Percentiles rank a stretch among this genome's conserved stretches.
These are phyloP conservation scores for Conoideocrella luteorostrata DNA, from an alignment of 2,329 filamentous ascomycete species.

Conservation along the genomic window DNA sequence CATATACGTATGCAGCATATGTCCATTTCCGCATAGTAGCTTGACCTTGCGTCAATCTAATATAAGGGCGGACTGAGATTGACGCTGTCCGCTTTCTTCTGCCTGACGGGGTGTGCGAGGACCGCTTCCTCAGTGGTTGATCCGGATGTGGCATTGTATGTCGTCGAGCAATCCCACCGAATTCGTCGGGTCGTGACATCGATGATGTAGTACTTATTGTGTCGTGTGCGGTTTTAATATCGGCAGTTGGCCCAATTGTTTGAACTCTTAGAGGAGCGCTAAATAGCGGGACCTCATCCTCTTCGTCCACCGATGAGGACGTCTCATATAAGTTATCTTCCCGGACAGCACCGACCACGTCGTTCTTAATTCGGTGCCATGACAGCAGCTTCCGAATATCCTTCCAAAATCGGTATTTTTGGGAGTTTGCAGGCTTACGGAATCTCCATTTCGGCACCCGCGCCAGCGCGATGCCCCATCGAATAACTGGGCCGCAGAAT, in stretches of 20 bases:
- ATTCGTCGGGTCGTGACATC: neutral
- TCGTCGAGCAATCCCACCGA: constrained; percentile 24
- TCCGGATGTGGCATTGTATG: constrained; percentile 47
- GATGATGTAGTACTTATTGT: too few relatives aligned
- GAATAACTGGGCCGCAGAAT: constrained; percentile 65
- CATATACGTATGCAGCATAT: constrained; percentile 76
- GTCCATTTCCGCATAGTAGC: constrained; percentile 72
- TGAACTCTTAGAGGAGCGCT: constrained; percentile 20
- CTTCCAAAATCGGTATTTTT: constrained; percentile 30
- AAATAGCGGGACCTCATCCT: constrained; percentile 15
- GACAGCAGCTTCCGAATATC: constrained; percentile 34
- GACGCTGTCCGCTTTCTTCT: constrained; percentile 60
- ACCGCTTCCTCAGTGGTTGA: constrained; percentile 28
- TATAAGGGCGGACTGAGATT: constrained; percentile 62
- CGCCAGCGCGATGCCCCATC: constrained; percentile 79
- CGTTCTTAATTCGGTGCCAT: constrained; percentile 40
- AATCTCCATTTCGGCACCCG: constrained; percentile 91
- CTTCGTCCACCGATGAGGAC: constrained; percentile 25
- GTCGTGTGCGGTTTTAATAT: constrained; percentile 7
- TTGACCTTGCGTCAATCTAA: constrained; percentile 73
- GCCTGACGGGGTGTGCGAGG: constrained; percentile 54
- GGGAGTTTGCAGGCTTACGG: constrained; percentile 43
- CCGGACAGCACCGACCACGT: constrained; percentile 24
- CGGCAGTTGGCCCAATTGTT: constrained; percentile 20
- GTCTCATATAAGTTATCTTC: constrained; percentile 27